phyloP scores from a whole-genome alignment of 306 rosid genomes.

The Corylus americana region DNA sequence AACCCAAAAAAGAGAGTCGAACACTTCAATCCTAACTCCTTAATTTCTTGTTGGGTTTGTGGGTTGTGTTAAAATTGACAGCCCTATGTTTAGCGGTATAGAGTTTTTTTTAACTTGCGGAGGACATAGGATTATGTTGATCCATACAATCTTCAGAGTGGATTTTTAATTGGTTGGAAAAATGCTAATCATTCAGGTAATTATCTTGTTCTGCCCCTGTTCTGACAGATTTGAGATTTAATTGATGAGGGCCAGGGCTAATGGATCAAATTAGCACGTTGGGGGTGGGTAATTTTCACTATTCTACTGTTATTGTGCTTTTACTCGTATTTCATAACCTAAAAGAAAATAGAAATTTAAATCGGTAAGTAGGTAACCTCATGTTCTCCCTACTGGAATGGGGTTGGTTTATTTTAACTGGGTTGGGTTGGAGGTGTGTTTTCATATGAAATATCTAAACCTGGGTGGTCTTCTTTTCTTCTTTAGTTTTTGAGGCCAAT shows the following conservation, averaged over 20 bases:
- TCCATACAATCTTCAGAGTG: background rate
- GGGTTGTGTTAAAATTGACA: too few species aligned
- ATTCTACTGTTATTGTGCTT: background rate
- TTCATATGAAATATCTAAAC: background rate
- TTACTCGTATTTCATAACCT: background rate
- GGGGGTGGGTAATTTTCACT: background rate
- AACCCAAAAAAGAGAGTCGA: too few species aligned
- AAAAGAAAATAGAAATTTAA: background rate
- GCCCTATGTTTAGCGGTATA: too few species aligned
- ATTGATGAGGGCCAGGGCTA: background rate
- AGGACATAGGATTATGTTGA: background rate
- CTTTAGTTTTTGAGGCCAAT: background rate
- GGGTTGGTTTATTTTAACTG: background rate
- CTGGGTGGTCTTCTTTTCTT: background rate
- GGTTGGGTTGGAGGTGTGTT: background rate
- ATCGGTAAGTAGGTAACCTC: background rate
- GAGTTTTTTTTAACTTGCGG: background rate
- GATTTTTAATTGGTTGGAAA: background rate
- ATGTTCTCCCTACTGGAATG: background rate
- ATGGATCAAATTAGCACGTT: background rate
- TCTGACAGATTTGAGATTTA: background rate
- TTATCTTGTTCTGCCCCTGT: background rate
- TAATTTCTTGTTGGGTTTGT: too few species aligned
- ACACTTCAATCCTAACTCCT: too few species aligned
- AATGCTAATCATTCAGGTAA: background rate